phyloP scores from a whole-genome alignment of 2,329 filamentous ascomycete species.

The Purpureocillium lavendulum region DNA sequence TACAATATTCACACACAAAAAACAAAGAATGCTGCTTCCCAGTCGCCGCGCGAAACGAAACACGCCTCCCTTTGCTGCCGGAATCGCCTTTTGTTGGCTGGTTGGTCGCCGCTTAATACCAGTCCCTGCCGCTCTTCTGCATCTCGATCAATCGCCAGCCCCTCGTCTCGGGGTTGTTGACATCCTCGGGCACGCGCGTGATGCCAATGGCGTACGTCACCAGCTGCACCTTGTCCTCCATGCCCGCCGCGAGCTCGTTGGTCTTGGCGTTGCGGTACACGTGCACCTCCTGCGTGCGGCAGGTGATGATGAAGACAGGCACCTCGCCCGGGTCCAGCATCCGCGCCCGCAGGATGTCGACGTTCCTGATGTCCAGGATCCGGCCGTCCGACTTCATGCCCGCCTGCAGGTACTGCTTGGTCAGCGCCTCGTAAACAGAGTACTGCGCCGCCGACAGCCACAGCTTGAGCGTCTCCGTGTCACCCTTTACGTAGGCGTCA shows the following conservation, averaged over 20 bases:
- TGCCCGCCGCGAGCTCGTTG: conserved; percentile 82
- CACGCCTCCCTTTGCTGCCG: too few species aligned
- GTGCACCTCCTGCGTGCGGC: conserved; percentile 93
- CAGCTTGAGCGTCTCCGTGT: conserved; percentile 79
- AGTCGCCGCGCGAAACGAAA: too few species aligned
- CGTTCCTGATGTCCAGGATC: conserved; percentile 89
- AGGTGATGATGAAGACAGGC: conserved; percentile 95
- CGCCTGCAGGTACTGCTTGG: conserved; percentile 89
- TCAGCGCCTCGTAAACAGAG: conserved; percentile 92
- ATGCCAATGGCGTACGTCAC: conserved; percentile 98
- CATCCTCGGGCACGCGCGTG: conserved; percentile 87
- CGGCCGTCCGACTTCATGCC: conserved; percentile 91
- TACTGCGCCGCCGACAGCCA: conserved; percentile 97
- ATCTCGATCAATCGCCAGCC: conserved; percentile 97
- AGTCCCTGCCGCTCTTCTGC: conserved; percentile 96
- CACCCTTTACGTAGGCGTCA: conserved; percentile 96
- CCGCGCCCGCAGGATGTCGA: conserved; percentile 76
- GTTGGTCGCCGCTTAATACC: conserved; percentile 34
- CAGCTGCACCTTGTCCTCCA: conserved; percentile 98
- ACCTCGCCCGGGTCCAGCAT: conserved; percentile 81
- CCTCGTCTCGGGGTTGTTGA: conserved; percentile 91
- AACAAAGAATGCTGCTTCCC: too few species aligned
- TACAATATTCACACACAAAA: too few species aligned
- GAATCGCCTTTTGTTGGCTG: too few species aligned
- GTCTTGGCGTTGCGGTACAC: conserved; percentile 92